Conservation (phyloP, 73 alveolate genomes). For the Urostyla sp. region DNA sequence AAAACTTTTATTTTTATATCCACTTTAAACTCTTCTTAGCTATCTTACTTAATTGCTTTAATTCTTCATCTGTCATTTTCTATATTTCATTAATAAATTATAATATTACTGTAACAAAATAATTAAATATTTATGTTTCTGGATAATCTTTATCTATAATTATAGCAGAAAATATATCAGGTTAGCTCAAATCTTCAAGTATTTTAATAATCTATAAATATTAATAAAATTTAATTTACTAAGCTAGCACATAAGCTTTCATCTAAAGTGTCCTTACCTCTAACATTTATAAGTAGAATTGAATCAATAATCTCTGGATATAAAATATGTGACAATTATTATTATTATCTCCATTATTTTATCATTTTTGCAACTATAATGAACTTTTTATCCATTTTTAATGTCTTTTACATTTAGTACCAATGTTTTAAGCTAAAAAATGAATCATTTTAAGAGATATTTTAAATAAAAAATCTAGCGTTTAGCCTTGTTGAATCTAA, state of each 20-base stretch:
- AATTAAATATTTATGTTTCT: constrained; percentile 44
- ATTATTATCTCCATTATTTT: constrained; percentile 27
- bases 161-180: constrained; percentile 19
- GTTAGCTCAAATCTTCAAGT: constrained; percentile 9
- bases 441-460: constrained; percentile 6
- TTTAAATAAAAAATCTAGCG: constrained; percentile 44
- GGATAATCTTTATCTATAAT: not conserved
- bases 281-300: constrained; percentile 22
- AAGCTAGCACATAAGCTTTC: constrained; percentile 31
- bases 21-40: constrained; percentile 46
- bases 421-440: constrained; percentile 47
- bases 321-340: not conserved
- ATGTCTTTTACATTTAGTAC: constrained; percentile 17
- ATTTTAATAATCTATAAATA: constrained; percentile 24
- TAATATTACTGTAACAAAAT: constrained; percentile 7
- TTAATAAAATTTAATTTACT: not conserved
- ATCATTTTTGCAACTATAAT: constrained; percentile 1
- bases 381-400: constrained; percentile 32
- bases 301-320: constrained; percentile 51
- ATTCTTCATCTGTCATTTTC: constrained; percentile 37
- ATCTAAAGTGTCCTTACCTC: constrained; percentile 15
- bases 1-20: constrained; percentile 44
- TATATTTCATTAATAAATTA: not conserved
- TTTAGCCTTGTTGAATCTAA: constrained; percentile 19
- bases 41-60: not conserved